Base-by-base conservation (phyloP, 148 eudicot genomes). In the Chenopodium formosanum region DNA sequence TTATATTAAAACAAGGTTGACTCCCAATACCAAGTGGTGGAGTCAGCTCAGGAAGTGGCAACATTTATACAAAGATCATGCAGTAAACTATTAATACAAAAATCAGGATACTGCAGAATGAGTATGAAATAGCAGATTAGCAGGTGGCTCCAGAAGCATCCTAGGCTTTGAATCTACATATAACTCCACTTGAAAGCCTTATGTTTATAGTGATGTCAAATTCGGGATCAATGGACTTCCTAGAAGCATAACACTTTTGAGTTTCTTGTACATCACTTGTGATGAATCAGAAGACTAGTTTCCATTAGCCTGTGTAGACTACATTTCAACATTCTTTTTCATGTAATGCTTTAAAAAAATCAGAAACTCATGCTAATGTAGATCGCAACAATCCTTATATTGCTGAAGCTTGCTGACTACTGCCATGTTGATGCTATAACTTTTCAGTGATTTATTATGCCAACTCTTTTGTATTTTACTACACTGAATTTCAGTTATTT, bases 401-500 rank as follows among this genome's bases (percentile, higher is more conserved):
- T 62, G 25, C 66, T 10, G 1, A n/a, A 22, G 27, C 23, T 22
- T 62, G 66, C 66, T 62, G 13, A 25, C 66, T 62, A 4, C 23
- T 22, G 46, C 40, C 14, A 32, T 72, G 53, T 46, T 44, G 4
- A 3, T 72, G 75, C 75, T n/a, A 34, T 71, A 20, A 13, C 14
- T 70, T 22, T 58, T 22, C 67, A 53, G 9, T 74, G 76, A 13
- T 29, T 4, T 20, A 66, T 22, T 10, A 1, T 37, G 3, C 60
- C 19, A 37, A 14, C 16, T 46, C 23, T 76, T 22, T 40, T 69
- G 66, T 78, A 23, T 78, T 40, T 20, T 78, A 76, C 62, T 73
- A 74, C 84, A 63, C 50, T 60, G 69, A 70, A 19, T 85, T 70
- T 80, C 92, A 96, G 99, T 88, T 96, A 96, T 83, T 80, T 94